Evolutionary conservation across 805 yeast species (phyloP).

Genomic region (Candida orba): DNA sequence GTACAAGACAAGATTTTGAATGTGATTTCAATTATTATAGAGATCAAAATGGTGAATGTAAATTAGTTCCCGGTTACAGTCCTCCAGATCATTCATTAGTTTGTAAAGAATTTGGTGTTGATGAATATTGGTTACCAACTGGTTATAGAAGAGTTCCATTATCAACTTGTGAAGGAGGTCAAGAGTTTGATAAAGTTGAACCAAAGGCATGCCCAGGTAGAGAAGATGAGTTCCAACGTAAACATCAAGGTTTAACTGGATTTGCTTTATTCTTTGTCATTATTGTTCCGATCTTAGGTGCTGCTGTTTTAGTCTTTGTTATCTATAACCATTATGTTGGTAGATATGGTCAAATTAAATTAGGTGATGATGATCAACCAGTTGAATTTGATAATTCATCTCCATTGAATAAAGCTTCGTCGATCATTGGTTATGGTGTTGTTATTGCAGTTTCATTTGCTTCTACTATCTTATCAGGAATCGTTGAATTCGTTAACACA

Average conservation of each 20-base stretch:
- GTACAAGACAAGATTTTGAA: slow-evolving; percentile 83
- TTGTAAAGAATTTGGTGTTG: slow-evolving; percentile 49
- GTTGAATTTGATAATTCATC: slow-evolving; percentile 61
- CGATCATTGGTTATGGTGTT: slow-evolving; percentile 26
- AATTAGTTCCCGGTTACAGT: slow-evolving; percentile 63
- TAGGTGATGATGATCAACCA: slow-evolving; percentile 72
- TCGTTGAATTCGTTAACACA: slow-evolving; percentile 1
- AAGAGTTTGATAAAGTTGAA: slow-evolving; percentile 55
- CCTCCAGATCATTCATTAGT: slow-evolving; percentile 58
- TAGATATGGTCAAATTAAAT: slow-evolving; percentile 77
- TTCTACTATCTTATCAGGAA: slow-evolving; percentile 12
- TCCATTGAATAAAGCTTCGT: slow-evolving; percentile 41
- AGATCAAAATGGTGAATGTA: slow-evolving; percentile 76
- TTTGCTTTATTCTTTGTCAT: slow-evolving; percentile 46
- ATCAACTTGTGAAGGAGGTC: slow-evolving; percentile 82
- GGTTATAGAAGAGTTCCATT: slow-evolving; percentile 86
- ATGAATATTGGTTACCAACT: slow-evolving; percentile 80
- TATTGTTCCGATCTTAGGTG: slow-evolving; percentile 45
- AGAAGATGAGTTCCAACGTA: slow-evolving; percentile 48
- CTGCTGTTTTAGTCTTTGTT: slow-evolving; percentile 53
- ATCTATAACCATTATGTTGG: slow-evolving; percentile 77
- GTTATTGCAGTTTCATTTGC: slow-evolving; percentile 23
- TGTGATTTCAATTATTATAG: slow-evolving; percentile 84
- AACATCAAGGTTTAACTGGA: slow-evolving; percentile 50
- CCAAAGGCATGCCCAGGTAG: slow-evolving; percentile 86